Base-by-base conservation (phyloP, 495 filamentous ascomycete genomes). In the Penicillium silybi region DNA sequence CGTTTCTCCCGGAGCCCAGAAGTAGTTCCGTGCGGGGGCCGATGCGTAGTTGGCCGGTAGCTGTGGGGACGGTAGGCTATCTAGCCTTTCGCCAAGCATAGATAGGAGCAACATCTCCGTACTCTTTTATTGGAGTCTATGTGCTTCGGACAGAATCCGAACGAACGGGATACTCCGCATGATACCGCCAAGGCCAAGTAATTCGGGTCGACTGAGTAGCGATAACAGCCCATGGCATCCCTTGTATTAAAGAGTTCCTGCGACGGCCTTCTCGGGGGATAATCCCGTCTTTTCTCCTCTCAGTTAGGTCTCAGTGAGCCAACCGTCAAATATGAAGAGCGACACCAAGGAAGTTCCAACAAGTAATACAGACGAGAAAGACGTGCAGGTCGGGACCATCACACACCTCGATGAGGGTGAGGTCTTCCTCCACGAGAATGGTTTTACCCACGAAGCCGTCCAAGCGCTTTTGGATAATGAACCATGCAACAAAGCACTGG, bases 381-480 rank as follows among this genome's bases (percentile, higher is more conserved):
- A 58, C 50, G 50, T 63, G 16, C 63, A 66, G 54, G 40, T 57
- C 15, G 62, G 67, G 47, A 61, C 48, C 32, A 58, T 65, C 44
- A 54, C 62, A 2, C 57, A 62, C 27, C 66, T 69, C 29, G 66
- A 71, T 34, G 64, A 69, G 45, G 68, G 62, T 20, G 64, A 64
- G 38, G 25, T 68, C 41, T 70, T 70, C 35, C 62, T 70, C 6
- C 63, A 60, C 22, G 53, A 68, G 42, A 46, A 68, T 62, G 63
- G 61, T 26, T 58, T 65, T 48, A 60, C 62, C 2, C 50, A 62
- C 23, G 58, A 53, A 26, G 27, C 46, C 2, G 26, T 65, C 8
- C 59, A 63, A 10, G 42, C n/a, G 1, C 49, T 65, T 13, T n/a
- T 65, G 32, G 51, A 56, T 17, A 59, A 65, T 46, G 54, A 48